phyloP scores from a whole-genome alignment of 352 stramenopile genomes.

The Phytophthora litchii region DNA sequence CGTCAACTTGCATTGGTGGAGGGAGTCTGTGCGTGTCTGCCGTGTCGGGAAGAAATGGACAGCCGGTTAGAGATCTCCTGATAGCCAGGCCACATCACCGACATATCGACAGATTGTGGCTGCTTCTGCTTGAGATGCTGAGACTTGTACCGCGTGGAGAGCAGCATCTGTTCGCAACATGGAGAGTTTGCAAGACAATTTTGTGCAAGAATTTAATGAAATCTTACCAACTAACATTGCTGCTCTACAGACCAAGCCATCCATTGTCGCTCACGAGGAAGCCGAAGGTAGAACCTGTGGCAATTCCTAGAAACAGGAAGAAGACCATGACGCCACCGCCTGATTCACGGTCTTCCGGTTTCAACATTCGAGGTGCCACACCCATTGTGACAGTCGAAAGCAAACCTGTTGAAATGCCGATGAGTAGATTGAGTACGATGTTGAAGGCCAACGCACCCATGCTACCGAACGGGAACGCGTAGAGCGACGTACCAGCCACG shows the following conservation, averaged over 20 bases:
- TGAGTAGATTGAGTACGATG: slow-evolving; percentile 51
- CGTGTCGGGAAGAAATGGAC: slow-evolving; percentile 23
- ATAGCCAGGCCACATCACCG: slow-evolving; percentile 16
- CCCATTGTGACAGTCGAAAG: slow-evolving; percentile 72
- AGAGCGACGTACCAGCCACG: slow-evolving; percentile 56
- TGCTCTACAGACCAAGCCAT: slow-evolving; percentile 50
- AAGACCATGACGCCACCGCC: slow-evolving; percentile 64
- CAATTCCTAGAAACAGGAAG: slow-evolving; percentile 63
- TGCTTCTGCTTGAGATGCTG: slow-evolving; percentile 4
- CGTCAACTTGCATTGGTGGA: slow-evolving; percentile 30
- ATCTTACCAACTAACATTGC: neutral
- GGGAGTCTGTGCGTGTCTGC: slow-evolving; percentile 18
- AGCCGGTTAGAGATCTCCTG: slow-evolving; percentile 8
- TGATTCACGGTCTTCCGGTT: slow-evolving; percentile 60
- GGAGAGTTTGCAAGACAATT: slow-evolving; percentile 4
- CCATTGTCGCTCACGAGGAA: slow-evolving; percentile 56
- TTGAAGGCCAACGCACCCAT: slow-evolving; percentile 44
- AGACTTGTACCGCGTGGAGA: slow-evolving; percentile 19
- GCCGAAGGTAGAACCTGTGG: slow-evolving; percentile 53
- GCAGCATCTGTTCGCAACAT: slow-evolving; percentile 17
- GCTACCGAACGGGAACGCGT: slow-evolving; percentile 47
- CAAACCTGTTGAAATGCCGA: slow-evolving; percentile 63
- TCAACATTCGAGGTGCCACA: slow-evolving; percentile 51
- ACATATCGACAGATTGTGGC: slow-evolving; percentile 26
- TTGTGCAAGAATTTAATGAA: neutral